Evolutionary conservation across 495 filamentous ascomycete species (phyloP), one percentile per base, ranked within the genome.

Genomic region (Tuber calosporum): DNA sequence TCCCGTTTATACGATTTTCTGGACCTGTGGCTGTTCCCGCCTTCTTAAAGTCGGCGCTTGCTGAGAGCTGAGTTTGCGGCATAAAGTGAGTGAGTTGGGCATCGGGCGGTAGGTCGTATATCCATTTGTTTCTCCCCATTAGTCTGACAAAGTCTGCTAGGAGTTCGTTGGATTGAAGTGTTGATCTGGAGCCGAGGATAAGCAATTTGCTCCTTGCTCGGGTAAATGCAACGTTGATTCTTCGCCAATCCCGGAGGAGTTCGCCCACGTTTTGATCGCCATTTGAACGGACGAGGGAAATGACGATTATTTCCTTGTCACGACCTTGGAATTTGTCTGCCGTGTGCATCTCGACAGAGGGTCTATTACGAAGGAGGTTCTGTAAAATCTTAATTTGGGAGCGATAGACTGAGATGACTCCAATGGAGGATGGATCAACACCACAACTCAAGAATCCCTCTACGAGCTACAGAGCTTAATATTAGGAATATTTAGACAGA

Each of bases 391-490:
- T 82, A 0, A 99, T 90, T 82, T 99, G 95, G 41, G 92, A 94
- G 75, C 94, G 92, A 84, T 99, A 99, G 82, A 97, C 92, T n/a
- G 95, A 96, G 81, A 99, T 97, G 77, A 98, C 90, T n/a, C 95
- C 95, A 68, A 99, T 94, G 66, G 93, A 90, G 8, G 84, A 84
- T 0, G 91, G 87, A 0, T 90, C 85, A 22, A 97, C 87, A 40
- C 95, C 95, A 11, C 87, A 86, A 0, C 87, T 85, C 68, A 97
- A 86, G 2, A 99, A 87, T 0, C 88, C 84, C 76, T 92, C 88
- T 42, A 97, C 93, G 39, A 97, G 87, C 80, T 96, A 90, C 0
- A 86, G 85, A 62, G 89, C 19, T 39, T 71, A 9, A 71, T 69
- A 34, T 66, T 69, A 42, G 67, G 37, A 19, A 13, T 11, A 5